Percentiles rank a stretch among this genome's conserved stretches.
phyloP scores from a whole-genome alignment of 768 basidiomycete species.

The Lentinus brumalis region DNA sequence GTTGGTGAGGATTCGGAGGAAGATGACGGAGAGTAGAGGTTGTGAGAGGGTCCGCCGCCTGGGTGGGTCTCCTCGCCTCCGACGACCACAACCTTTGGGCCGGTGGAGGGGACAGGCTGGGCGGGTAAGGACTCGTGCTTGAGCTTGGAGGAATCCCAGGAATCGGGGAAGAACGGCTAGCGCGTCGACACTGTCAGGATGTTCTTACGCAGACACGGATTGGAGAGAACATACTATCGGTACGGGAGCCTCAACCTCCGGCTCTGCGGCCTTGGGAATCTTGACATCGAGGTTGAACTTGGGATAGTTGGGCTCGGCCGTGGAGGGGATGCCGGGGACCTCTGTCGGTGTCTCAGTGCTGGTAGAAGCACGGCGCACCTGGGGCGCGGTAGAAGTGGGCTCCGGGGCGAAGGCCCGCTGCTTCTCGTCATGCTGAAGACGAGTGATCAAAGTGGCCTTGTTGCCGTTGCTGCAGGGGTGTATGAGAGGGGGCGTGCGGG shows the following conservation, averaged over 20 bases:
- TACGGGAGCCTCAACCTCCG: slow-evolving; percentile 43
- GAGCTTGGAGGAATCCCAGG: slow-evolving; percentile 53
- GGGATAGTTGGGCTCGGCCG: slow-evolving; percentile 29
- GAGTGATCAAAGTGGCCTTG: slow-evolving; percentile 56
- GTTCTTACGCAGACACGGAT: slow-evolving; percentile 2
- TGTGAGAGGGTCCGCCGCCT: slow-evolving; percentile 50
- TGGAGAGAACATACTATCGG: slow-evolving; percentile 56
- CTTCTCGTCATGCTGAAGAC: slow-evolving; percentile 54
- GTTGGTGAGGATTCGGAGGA: slow-evolving; percentile 20
- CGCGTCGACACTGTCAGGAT: background rate
- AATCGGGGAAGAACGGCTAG: slow-evolving; percentile 63
- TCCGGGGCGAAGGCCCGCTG: slow-evolving; percentile 23
- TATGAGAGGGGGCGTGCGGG: slow-evolving; percentile 12
- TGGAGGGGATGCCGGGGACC: slow-evolving; percentile 47
- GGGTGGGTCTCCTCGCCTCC: slow-evolving; percentile 48
- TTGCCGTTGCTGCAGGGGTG: slow-evolving; percentile 51
- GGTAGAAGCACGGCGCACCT: slow-evolving; percentile 31
- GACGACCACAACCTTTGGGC: slow-evolving; percentile 54
- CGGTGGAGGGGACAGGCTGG: slow-evolving; percentile 27
- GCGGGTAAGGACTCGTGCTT: slow-evolving; percentile 31
- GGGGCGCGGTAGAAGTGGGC: slow-evolving; percentile 16
- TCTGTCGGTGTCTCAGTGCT: slow-evolving; percentile 19
- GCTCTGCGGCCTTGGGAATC: slow-evolving; percentile 57
- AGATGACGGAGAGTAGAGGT: slow-evolving; percentile 31
- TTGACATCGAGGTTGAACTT: slow-evolving; percentile 47